phyloP scores from a whole-genome alignment of 306 rosid species.

The Morella rubra region DNA sequence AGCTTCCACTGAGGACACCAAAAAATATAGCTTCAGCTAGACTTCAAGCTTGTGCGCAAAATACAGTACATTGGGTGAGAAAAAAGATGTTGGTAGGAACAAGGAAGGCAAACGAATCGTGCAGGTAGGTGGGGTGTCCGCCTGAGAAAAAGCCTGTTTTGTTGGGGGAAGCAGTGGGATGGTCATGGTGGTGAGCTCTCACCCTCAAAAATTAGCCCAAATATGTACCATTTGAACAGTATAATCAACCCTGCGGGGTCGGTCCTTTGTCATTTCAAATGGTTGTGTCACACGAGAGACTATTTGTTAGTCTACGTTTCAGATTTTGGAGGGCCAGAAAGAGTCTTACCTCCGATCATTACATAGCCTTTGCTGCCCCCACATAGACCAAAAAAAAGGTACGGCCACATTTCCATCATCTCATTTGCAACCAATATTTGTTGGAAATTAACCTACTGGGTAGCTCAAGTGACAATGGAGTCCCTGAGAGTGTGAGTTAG shows the following conservation, averaged over 20 bases:
- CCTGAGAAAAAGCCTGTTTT: neutral
- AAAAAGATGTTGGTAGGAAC: neutral
- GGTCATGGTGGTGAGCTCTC: constrained; percentile 9
- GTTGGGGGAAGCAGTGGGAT: neutral
- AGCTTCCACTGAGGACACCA: neutral
- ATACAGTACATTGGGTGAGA: no score
- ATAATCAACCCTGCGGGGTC: neutral
- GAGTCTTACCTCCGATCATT: neutral
- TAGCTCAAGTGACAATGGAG: no score
- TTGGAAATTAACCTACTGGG: neutral
- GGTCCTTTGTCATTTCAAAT: neutral
- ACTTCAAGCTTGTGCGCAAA: neutral
- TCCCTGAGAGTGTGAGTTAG: no score
- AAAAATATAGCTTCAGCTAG: no score
- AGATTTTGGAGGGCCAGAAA: neutral
- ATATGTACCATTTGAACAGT: constrained; percentile 1
- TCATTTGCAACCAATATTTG: neutral
- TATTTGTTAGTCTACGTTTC: constrained; percentile 29
- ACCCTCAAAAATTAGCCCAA: neutral
- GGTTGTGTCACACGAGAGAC: constrained; percentile 23
- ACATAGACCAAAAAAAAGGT: neutral
- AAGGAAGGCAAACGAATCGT: neutral
- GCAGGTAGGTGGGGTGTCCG: no score
- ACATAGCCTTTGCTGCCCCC: neutral
- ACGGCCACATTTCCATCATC: no score